Evolutionary conservation across 2,329 filamentous ascomycete genomes (phyloP), one percentile per base, ranked within the genome.

Genomic region (Colletotrichum australisinense): DNA sequence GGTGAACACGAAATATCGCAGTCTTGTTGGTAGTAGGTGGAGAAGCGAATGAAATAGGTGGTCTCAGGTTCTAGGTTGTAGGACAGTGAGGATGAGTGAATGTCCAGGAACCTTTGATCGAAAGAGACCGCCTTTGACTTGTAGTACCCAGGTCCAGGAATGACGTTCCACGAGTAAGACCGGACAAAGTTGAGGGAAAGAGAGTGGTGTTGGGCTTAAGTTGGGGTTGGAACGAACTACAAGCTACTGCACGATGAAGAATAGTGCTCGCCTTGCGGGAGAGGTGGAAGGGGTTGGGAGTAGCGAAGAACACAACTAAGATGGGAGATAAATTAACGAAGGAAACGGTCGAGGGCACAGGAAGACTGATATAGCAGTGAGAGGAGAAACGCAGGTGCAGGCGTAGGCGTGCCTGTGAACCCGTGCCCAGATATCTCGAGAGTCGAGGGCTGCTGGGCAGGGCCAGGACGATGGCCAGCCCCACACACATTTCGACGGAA

Each of bases 321-420:
- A 28, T 59, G 55, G 14, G 22, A 14, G 5, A 6, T 2, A 16
- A 9, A 12, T 11, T 14, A 57, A 30, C 14, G 9, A 3, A 11
- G 35, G 8, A 22, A 22, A 14, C 14, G 32, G 52, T 28, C 9
- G 70, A 64, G 56, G 67, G 38, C n/a, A 8, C 6, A 14, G 26
- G n/a, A 12, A 28, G 42, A 32, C 24, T 73, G 55, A 64, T 73
- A 73, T 73, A 73, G 14, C 59, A 28, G 55, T 35, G 1, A 16
- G n/a, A 19, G 8, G 22, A 38, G 24, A 35, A 49, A 55, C 19
- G 59, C 67, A 62, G 66, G 16, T 11, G 14, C 38, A 24, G 62
- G 12, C 46, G 60, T 24, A 49, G 38, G 11, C 64, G 28, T 42
- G 9, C 22, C 59, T 16, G 11, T 16, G 42, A 52, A 52, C 38